Percentiles rank a stretch among this genome's conserved stretches.
Conservation (phyloP, 73 alveolate genomes). For the Paramecium primaurelia region DNA sequence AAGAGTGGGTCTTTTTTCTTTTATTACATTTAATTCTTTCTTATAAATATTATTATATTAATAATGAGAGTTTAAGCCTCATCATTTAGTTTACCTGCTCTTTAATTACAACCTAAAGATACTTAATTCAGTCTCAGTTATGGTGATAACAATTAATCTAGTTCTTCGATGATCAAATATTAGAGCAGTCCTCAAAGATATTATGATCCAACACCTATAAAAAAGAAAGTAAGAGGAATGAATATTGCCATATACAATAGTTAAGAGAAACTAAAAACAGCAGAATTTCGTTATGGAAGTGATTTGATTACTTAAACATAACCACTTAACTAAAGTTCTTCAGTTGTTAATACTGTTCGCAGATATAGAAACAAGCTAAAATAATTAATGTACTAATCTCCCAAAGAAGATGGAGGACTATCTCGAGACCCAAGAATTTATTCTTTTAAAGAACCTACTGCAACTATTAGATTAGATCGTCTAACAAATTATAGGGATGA, state of each 20-base stretch:
- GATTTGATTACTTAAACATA: background rate
- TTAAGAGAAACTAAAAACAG: slow-evolving; percentile 10
- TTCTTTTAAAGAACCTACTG: slow-evolving; percentile 48
- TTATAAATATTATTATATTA: background rate
- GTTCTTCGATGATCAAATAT: slow-evolving; percentile 18
- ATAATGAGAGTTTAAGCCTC: slow-evolving; percentile 14
- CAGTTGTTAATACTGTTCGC: background rate
- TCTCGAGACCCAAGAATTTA: slow-evolving; percentile 37
- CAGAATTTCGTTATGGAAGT: background rate
- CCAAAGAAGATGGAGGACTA: background rate
- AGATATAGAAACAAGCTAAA: slow-evolving; percentile 27
- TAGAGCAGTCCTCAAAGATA: background rate
- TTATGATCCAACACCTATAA: background rate
- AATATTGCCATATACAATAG: slow-evolving; percentile 22
- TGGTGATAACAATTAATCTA: slow-evolving; percentile 8
- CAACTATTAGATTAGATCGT: background rate
- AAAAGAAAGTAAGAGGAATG: slow-evolving; percentile 33
- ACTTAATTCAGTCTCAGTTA: background rate
- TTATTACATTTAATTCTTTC: background rate
- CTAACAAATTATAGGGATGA: background rate
- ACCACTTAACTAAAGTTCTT: background rate
- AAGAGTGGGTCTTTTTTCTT: slow-evolving; percentile 9
- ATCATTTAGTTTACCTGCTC: slow-evolving; percentile 34
- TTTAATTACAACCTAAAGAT: background rate
- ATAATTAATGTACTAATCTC: background rate